Evolutionary conservation across 2,329 filamentous ascomycete genomes (phyloP).

Genomic region (Penicillium sp.): DNA sequence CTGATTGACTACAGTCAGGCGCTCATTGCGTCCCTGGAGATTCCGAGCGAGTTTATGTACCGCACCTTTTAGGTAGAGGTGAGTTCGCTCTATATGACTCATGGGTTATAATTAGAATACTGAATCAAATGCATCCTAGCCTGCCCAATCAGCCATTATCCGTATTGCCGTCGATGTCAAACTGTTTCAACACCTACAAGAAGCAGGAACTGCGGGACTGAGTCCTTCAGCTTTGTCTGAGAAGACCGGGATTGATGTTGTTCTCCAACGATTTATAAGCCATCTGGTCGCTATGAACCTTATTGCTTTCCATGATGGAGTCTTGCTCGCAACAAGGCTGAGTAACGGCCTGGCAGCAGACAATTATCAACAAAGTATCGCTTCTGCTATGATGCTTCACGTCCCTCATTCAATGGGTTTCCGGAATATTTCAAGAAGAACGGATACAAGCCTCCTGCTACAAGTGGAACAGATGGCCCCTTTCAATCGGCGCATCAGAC

Average conservation of each 20-base stretch:
- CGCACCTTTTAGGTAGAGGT: slow-evolving; percentile 45
- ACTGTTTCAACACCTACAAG: slow-evolving; percentile 35
- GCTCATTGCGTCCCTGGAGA: slow-evolving; percentile 36
- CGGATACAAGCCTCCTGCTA: slow-evolving; percentile 28
- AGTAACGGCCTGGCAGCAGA: slow-evolving; percentile 37
- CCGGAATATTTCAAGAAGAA: slow-evolving; percentile 34
- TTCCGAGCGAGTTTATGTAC: slow-evolving; percentile 38
- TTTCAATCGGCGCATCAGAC: slow-evolving; percentile 41
- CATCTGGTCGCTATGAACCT: slow-evolving; percentile 43
- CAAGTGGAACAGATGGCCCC: slow-evolving; percentile 30
- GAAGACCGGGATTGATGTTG: slow-evolving; percentile 30
- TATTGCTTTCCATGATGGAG: slow-evolving; percentile 23
- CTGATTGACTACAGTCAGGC: slow-evolving; percentile 39
- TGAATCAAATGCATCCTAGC: slow-evolving; percentile 5
- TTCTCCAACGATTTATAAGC: slow-evolving; percentile 34
- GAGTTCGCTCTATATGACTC: slow-evolving; percentile 2
- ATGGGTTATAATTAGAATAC: neutral
- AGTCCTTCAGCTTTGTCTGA: slow-evolving; percentile 25
- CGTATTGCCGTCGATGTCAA: slow-evolving; percentile 38
- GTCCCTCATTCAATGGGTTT: slow-evolving; percentile 35
- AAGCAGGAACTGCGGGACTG: slow-evolving; percentile 27
- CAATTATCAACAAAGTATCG: slow-evolving; percentile 38
- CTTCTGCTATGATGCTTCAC: slow-evolving; percentile 39
- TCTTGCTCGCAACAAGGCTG: slow-evolving; percentile 30
- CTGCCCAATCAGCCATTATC: slow-evolving; percentile 36